These are phyloP conservation scores for Malus hybrid DNA, from an alignment of 331 rosid genomes.

Conservation along the genomic window DNA sequence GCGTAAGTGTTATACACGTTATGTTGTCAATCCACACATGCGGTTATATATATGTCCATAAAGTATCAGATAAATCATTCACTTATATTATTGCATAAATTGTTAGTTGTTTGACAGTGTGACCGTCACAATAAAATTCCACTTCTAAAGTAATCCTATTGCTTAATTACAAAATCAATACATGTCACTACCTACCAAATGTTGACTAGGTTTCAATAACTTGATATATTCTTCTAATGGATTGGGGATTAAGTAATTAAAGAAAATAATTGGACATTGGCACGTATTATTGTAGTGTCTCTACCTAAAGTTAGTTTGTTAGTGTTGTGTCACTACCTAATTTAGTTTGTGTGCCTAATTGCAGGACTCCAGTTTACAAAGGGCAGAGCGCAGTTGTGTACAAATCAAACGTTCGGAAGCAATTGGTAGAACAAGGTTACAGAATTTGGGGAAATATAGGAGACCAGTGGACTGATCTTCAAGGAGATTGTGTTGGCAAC, in stretches of 20 bases:
- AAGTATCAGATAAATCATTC: no score
- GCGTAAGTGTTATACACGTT: not conserved
- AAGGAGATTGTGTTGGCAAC: conserved; percentile 55
- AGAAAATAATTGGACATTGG: not conserved
- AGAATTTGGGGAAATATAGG: conserved; percentile 93
- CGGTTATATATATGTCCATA: not conserved
- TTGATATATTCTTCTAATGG: not conserved
- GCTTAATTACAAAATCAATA: no score
- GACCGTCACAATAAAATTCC: not conserved
- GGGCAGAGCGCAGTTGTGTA: conserved; percentile 58
- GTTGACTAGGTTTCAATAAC: not conserved
- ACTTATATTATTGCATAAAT: not conserved
- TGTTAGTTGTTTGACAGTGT: no score
- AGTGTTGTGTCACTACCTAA: not conserved
- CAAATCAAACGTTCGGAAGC: conserved; percentile 55
- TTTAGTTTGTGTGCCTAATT: not conserved
- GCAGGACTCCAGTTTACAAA: conserved; percentile 36
- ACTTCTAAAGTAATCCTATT: not conserved
- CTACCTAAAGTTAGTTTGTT: not conserved
- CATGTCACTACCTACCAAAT: not conserved
- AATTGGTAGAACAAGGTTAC: conserved; percentile 54
- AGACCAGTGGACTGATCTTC: conserved; percentile 92
- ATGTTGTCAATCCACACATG: not conserved
- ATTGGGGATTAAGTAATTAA: not conserved
- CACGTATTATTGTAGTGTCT: not conserved